Evolutionary conservation across 140 eudicot species (phyloP).

Genomic region (Bidens hawaiensis): DNA sequence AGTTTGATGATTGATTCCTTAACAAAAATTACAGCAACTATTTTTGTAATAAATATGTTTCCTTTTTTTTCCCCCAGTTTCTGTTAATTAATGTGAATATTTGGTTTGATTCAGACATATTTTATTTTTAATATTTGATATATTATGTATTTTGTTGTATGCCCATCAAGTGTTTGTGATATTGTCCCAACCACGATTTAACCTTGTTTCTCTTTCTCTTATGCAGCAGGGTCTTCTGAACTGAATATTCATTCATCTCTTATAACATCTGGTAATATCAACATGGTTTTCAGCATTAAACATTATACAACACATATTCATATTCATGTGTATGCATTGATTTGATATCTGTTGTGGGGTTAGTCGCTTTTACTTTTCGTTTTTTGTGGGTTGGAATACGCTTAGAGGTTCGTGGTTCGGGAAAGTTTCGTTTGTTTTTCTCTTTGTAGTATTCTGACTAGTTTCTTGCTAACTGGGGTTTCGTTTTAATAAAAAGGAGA

Average conservation of each 20-base stretch:
- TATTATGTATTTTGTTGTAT: neutral
- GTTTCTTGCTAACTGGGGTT: too few relatives aligned
- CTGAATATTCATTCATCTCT: slow-evolving; percentile 15
- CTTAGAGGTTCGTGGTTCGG: too few relatives aligned
- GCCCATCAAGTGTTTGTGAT: slow-evolving; percentile 24
- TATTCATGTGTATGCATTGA: neutral
- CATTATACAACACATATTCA: neutral
- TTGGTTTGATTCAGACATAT: neutral
- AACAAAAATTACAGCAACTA: neutral
- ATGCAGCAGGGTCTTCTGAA: slow-evolving; percentile 24
- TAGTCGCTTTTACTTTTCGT: too few relatives aligned
- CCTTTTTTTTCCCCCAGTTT: neutral
- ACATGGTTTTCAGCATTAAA: neutral
- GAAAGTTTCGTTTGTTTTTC: too few relatives aligned
- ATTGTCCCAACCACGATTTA: slow-evolving; percentile 16
- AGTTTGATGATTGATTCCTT: too few relatives aligned
- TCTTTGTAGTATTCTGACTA: too few relatives aligned
- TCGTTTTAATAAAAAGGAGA: too few relatives aligned
- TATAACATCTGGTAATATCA: slow-evolving; percentile 6
- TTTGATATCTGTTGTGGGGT: too few relatives aligned
- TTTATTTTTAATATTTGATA: neutral
- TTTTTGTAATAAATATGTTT: neutral
- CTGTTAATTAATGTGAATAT: neutral
- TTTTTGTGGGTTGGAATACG: too few relatives aligned
- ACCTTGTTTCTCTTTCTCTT: neutral